These are phyloP conservation scores for Murraya paniculata DNA, from an alignment of 345 rosid genomes.

Conservation along the genomic window DNA sequence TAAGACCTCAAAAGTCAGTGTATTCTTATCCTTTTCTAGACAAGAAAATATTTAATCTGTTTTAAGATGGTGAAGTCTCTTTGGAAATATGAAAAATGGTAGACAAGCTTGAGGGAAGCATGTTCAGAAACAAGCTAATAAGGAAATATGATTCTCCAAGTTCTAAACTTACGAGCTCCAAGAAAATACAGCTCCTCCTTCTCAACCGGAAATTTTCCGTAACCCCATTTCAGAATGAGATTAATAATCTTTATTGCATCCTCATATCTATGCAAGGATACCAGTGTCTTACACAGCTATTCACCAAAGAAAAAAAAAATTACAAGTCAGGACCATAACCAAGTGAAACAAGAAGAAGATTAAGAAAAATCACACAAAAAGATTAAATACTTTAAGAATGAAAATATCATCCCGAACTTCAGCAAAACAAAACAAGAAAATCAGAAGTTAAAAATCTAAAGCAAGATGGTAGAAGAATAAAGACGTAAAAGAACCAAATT, in stretches of 20 bases:
- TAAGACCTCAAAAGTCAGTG: background rate
- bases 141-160: background rate
- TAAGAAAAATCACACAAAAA: too few relatives aligned
- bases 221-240: background rate
- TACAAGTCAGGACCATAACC: background rate
- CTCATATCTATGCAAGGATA: background rate
- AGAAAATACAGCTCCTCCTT: constrained; percentile 4
- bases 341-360: too few relatives aligned
- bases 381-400: too few relatives aligned
- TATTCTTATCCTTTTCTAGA: background rate
- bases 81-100: background rate
- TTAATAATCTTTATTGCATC: background rate
- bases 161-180: background rate
- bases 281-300: background rate
- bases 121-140: background rate
- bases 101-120: background rate
- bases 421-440: background rate
- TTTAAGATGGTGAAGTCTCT: background rate
- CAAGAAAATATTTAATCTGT: background rate
- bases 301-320: background rate
- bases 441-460: background rate
- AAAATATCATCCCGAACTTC: too few relatives aligned
- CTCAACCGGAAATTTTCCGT: background rate
- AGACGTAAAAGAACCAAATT: background rate
- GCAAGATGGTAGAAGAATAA: background rate